Evolutionary conservation across 1,284 basidiomycete genomes (phyloP).

Genomic region (Phlebopus sp.): DNA sequence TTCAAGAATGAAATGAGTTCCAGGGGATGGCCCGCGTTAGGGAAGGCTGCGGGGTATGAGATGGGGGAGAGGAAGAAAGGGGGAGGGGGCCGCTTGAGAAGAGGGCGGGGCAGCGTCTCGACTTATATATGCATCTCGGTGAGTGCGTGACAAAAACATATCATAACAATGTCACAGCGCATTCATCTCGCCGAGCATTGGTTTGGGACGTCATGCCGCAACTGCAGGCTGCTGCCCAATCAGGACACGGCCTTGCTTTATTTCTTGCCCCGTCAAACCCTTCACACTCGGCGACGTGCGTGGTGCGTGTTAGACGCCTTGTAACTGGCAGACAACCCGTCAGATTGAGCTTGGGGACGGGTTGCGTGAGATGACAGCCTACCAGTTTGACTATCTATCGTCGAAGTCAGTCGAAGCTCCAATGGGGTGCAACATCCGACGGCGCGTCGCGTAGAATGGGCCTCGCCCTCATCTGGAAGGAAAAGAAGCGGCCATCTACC

Average conservation of each 20-base stretch:
- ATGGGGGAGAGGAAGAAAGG: slow-evolving; percentile 3
- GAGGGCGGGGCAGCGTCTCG: slow-evolving; percentile 2
- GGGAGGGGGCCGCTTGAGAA: slow-evolving; percentile 10
- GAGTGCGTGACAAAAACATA: slow-evolving; percentile 36
- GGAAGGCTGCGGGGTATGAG: slow-evolving; percentile 5
- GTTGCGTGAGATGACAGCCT: background rate
- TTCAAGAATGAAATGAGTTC: slow-evolving; percentile 12
- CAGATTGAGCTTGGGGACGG: slow-evolving; percentile 11
- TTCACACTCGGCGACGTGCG: slow-evolving; percentile 29
- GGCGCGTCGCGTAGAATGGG: slow-evolving; percentile 2
- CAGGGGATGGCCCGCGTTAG: slow-evolving; percentile 6
- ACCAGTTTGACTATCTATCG: slow-evolving; percentile 13
- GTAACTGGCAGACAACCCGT: background rate
- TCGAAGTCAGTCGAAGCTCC: slow-evolving; percentile 17
- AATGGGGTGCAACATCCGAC: background rate
- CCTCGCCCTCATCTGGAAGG: slow-evolving; percentile 7
- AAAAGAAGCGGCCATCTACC: slow-evolving; percentile 16
- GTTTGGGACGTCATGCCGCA: slow-evolving; percentile 17
- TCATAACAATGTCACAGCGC: slow-evolving; percentile 29
- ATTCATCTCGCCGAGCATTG: slow-evolving; percentile 19
- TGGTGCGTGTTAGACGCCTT: background rate
- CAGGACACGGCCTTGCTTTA: slow-evolving; percentile 13
- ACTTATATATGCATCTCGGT: slow-evolving; percentile 28
- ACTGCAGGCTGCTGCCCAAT: slow-evolving; percentile 13
- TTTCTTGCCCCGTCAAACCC: slow-evolving; percentile 16